phyloP scores from a whole-genome alignment of 495 filamentous ascomycete species.

The Penicillium salamii region DNA sequence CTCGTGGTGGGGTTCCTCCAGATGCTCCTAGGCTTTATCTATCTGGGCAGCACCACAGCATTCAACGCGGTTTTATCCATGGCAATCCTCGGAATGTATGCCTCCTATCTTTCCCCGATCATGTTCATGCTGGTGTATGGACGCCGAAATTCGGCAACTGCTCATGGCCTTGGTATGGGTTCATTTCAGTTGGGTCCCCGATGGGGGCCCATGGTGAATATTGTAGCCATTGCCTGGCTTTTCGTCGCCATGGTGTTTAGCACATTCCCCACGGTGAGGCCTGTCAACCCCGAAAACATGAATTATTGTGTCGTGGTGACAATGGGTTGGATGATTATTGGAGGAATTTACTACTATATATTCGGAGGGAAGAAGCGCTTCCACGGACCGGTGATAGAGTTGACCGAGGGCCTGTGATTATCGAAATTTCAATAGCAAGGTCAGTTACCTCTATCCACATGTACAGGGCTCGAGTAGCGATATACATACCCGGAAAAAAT shows the following conservation, averaged over 20 bases:
- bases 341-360: constrained; percentile 21
- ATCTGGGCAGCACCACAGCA: constrained; percentile 39
- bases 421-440: too few relatives aligned
- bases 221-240: constrained; percentile 17
- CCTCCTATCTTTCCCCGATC: constrained; percentile 33
- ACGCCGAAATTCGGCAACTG: constrained; percentile 3
- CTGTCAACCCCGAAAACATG: constrained; percentile 22
- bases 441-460: too few relatives aligned
- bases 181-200: constrained; percentile 14
- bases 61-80: constrained; percentile 44
- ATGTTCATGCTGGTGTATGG: constrained; percentile 22
- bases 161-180: constrained; percentile 5
- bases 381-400: constrained; percentile 16
- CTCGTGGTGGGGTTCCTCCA: constrained; percentile 19
- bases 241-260: constrained; percentile 23
- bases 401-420: constrained; percentile 15
- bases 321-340: constrained; percentile 20
- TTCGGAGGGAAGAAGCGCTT: constrained; percentile 16
- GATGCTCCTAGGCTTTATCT: constrained; percentile 38
- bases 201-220: constrained; percentile 17
- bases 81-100: constrained; percentile 36
- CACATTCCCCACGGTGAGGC: constrained; percentile 21
- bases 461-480: too few relatives aligned
- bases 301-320: constrained; percentile 25
- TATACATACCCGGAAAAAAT: too few relatives aligned